Conservation (phyloP, 495 filamentous ascomycete genomes). For the Cercophora newfieldiana region DNA sequence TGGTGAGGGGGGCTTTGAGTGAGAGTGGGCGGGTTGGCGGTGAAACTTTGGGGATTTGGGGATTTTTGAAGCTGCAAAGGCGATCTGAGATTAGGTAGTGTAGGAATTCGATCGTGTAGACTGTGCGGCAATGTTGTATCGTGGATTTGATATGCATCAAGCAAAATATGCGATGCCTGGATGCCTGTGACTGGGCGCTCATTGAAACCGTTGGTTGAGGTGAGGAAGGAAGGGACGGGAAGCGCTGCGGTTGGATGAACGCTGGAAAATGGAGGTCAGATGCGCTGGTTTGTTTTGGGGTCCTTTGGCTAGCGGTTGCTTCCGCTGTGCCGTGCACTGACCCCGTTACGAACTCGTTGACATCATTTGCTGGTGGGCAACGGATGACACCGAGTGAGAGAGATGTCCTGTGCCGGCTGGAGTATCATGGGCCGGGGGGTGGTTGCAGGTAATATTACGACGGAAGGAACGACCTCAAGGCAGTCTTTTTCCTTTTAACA, state of each 20-base stretch:
- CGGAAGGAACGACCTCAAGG: not conserved
- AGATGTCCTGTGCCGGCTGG: too few species aligned
- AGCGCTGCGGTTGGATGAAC: not conserved
- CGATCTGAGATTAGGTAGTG: not conserved
- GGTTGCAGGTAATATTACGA: not conserved
- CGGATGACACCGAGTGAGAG: not conserved
- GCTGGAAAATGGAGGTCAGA: not conserved
- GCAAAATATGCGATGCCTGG: too few species aligned
- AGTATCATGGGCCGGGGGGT: not conserved
- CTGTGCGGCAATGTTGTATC: not conserved
- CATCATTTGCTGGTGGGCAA: slow-evolving; percentile 2
- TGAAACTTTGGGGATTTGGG: not conserved
- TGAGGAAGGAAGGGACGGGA: not conserved
- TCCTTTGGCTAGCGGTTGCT: not conserved
- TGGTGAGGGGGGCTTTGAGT: not conserved
- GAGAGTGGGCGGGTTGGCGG: not conserved
- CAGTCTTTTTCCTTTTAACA: not conserved
- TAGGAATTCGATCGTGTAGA: not conserved
- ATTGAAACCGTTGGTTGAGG: not conserved
- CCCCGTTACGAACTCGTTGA: not conserved
- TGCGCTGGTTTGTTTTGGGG: not conserved
- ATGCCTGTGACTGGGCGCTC: not conserved
- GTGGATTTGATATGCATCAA: not conserved
- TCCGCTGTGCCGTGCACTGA: not conserved
- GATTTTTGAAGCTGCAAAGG: not conserved